Percentiles rank a stretch among this genome's conserved stretches.
Evolutionary conservation across 176 grass and related monocot species (phyloP).

Genomic region (Raddia guianensis): DNA sequence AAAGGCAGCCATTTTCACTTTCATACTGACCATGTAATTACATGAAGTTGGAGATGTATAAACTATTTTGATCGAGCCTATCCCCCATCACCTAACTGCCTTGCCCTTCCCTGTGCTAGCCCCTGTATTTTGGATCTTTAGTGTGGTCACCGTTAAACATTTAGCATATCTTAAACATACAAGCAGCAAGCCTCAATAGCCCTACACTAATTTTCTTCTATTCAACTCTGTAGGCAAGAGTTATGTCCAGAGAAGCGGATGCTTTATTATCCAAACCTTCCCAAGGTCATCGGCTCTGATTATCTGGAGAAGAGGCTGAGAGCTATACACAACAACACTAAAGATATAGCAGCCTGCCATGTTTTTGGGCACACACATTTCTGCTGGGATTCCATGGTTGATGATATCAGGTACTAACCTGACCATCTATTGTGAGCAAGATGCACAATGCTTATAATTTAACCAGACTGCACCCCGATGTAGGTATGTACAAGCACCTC

Average conservation of each 20-base stretch:
- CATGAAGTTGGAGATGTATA: background rate
- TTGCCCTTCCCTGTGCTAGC: background rate
- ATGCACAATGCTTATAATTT: slow-evolving; percentile 18
- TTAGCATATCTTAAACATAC: background rate
- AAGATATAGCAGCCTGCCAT: slow-evolving; percentile 64
- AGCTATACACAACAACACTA: slow-evolving; percentile 60
- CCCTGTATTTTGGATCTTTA: background rate
- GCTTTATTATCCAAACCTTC: slow-evolving; percentile 94
- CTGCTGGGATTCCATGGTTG: slow-evolving; percentile 86
- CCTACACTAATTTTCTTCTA: background rate
- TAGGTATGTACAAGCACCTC: slow-evolving; percentile 90
- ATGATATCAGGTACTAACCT: slow-evolving; percentile 77
- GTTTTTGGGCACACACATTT: slow-evolving; percentile 98
- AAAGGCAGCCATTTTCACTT: background rate
- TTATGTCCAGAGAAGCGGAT: slow-evolving; percentile 98
- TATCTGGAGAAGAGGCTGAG: slow-evolving; percentile 78
- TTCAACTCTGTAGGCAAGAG: slow-evolving; percentile 70
- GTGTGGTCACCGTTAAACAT: slow-evolving; percentile 4
- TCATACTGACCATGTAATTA: background rate
- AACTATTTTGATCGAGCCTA: background rate
- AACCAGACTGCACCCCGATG: background rate
- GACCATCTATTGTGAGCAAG: background rate
- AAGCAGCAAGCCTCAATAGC: background rate
- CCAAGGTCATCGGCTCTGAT: slow-evolving; percentile 88
- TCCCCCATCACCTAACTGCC: background rate